Percentiles rank a stretch among this genome's conserved stretches.
Conservation (phyloP, 805 yeast genomes). For the Ogataea kodamae region DNA sequence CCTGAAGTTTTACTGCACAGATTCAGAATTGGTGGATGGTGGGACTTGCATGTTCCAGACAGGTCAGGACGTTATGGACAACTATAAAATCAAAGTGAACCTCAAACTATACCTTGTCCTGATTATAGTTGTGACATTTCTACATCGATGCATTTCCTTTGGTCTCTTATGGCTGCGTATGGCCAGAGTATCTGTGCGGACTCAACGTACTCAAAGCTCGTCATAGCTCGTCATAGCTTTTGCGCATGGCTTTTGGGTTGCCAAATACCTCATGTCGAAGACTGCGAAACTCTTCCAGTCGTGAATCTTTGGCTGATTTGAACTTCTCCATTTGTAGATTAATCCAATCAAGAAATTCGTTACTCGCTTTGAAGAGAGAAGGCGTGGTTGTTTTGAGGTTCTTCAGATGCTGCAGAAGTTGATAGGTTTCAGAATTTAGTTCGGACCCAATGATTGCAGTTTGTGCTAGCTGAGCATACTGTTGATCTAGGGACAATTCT, state of each 20-base stretch:
- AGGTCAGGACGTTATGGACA: conserved; percentile 55
- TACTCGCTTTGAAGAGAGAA: conserved; percentile 33
- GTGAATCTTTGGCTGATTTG: conserved; percentile 22
- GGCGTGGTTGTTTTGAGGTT: conserved; percentile 30
- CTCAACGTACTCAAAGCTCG: too few relatives aligned
- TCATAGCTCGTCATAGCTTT: conserved; percentile 52
- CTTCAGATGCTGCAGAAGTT: conserved; percentile 39
- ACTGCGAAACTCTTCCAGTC: conserved; percentile 29
- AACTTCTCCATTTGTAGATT: conserved; percentile 38
- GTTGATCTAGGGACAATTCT: conserved; percentile 24
- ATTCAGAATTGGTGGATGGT: conserved; percentile 26
- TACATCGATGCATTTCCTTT: conserved; percentile 41
- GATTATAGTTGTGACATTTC: conserved; percentile 37
- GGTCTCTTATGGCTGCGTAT: conserved; percentile 24
- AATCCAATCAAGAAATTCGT: conserved; percentile 63
- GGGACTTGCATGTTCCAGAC: conserved; percentile 45
- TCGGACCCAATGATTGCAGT: conserved; percentile 27
- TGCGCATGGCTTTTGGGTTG: conserved; percentile 67
- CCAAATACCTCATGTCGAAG: conserved; percentile 71
- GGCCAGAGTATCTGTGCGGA: conserved; percentile 18
- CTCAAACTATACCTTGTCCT: conserved; percentile 38
- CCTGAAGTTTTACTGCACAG: conserved; percentile 47
- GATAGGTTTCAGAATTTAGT: conserved; percentile 35
- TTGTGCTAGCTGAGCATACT: conserved; percentile 39
- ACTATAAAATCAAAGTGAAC: conserved; percentile 43